Base-by-base conservation (phyloP, 2,329 filamentous ascomycete species). In the Aureobasidium sp. region DNA sequence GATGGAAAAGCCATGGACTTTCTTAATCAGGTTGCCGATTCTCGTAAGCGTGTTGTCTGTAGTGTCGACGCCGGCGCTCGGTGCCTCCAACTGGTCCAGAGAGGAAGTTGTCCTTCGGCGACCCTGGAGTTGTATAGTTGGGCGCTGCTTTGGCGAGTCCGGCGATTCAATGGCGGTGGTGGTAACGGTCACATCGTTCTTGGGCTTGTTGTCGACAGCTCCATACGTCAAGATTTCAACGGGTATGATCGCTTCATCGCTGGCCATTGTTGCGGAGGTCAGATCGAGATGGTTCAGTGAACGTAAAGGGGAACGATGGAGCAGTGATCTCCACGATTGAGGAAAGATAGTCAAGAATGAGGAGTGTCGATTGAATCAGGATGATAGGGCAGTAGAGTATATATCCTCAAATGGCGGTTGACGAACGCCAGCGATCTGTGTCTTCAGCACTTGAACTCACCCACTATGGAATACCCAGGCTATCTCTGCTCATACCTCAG, bases 21-120 rank as follows among this genome's bases (percentile, higher is more conserved):
- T 90, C 72, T 85, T 83, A 78, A 93, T 91, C 42, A 93, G 73
- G 67, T 84, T 84, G 51, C 91, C 91, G 82, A 93, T 87, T 67
- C 86, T 86, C 71, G 89, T 93, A 69, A 93, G 78, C 38, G 83
- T 82, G 38, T 86, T 76, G 23, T 88, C 87, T 23, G 10, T 61
- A 31, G 3, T 40, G 2, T 88, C 85, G 10, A 81, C 79, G 65
- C 82, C 67, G 27, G 68, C 1, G 20, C 3, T n/a, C 4, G 31
- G 1, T 36, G 38, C 5, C n/a, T 64, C 53, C 4, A 40, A 9
- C 23, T 31, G 23, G 40, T 23, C 40, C 27, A 50, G 27, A 23
- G 62, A 64, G 13, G 62, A 42, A 2, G 51, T 56, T 13, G 62
- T 64, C 29, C 53, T 64, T 15, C 62, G 50, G 18, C 62, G 62